phyloP scores from a whole-genome alignment of 352 stramenopile species.

The Elongisporangium senticosum region DNA sequence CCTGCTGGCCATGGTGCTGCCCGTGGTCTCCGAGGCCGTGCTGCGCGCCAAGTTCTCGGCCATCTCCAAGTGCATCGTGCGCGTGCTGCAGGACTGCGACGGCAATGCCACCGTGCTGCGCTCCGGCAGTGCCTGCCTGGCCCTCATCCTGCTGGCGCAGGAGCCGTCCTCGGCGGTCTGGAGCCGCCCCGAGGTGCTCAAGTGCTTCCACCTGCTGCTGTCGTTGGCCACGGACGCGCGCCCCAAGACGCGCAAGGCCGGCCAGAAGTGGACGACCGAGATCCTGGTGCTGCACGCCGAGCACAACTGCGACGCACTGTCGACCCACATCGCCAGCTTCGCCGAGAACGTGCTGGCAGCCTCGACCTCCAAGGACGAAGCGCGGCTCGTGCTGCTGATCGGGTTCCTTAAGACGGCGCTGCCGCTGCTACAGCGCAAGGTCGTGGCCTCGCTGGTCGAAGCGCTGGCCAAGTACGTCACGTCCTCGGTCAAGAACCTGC shows the following conservation, averaged over 20 bases:
- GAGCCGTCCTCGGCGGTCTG: constrained; percentile 59
- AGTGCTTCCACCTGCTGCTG: constrained; percentile 75
- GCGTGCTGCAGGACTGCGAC: constrained; percentile 66
- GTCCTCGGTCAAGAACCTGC: constrained; percentile 68
- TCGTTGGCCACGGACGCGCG: constrained; percentile 69
- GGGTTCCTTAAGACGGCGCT: constrained; percentile 76
- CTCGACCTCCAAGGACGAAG: constrained; percentile 63
- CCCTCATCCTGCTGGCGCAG: constrained; percentile 57
- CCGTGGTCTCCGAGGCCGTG: constrained; percentile 62
- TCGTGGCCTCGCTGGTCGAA: constrained; percentile 71
- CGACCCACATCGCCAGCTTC: constrained; percentile 85
- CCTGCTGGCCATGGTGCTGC: constrained; percentile 72
- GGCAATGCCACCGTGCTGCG: constrained; percentile 57
- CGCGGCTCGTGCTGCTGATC: constrained; percentile 69
- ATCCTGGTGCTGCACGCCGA: constrained; percentile 67
- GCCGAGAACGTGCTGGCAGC: constrained; percentile 74
- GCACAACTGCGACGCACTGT: constrained; percentile 69
- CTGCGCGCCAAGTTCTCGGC: constrained; percentile 76
- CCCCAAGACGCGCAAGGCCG: constrained; percentile 81
- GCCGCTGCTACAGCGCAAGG: constrained; percentile 74
- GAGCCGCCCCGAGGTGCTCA: constrained; percentile 62
- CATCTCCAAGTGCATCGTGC: constrained; percentile 58
- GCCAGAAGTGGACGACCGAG: constrained; percentile 68
- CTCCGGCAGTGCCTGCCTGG: constrained; percentile 60
- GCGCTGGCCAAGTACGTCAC: constrained; percentile 68